phyloP scores from a whole-genome alignment of 345 rosid species.

The Bruguiera parviflora region DNA sequence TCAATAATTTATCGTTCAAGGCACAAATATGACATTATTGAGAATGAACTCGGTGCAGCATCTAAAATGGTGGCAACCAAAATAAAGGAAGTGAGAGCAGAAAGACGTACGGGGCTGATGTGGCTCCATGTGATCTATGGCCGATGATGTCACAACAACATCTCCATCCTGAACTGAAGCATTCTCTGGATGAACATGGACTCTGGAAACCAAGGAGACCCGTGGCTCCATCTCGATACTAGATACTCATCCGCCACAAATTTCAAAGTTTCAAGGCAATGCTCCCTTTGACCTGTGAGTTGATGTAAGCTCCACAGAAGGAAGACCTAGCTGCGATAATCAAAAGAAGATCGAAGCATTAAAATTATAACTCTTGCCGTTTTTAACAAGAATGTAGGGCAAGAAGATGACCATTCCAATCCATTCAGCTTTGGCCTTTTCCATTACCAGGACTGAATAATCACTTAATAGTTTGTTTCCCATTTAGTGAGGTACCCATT shows the following conservation, averaged over 20 bases:
- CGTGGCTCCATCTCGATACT: conserved; percentile 40
- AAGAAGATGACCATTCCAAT: neutral
- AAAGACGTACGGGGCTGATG: conserved; percentile 59
- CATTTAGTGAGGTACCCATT: conserved; percentile 1
- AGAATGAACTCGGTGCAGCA: conserved; percentile 8
- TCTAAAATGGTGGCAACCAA: neutral
- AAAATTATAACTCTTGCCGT: neutral
- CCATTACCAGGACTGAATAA: neutral
- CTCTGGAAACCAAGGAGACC: conserved; percentile 29
- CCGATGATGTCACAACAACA: conserved; percentile 36
- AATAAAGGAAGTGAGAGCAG: conserved; percentile 12
- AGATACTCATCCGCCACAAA: conserved; percentile 21
- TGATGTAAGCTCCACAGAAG: conserved; percentile 2
- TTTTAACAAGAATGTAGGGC: neutral
- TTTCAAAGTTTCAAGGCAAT: conserved; percentile 8
- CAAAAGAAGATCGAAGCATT: neutral
- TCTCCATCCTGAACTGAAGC: conserved; percentile 42
- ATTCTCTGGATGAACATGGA: conserved; percentile 32
- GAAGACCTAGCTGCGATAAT: conserved; percentile 5
- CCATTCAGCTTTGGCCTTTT: neutral
- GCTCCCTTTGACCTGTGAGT: conserved; percentile 13
- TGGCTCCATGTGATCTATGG: conserved; percentile 25
- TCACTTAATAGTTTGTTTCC: neutral
- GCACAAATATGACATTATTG: conserved; percentile 4
- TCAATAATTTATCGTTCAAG: conserved; percentile 7